Conservation (phyloP, 495 filamentous ascomycete genomes). For the Hypoxylon crocopeplum region DNA sequence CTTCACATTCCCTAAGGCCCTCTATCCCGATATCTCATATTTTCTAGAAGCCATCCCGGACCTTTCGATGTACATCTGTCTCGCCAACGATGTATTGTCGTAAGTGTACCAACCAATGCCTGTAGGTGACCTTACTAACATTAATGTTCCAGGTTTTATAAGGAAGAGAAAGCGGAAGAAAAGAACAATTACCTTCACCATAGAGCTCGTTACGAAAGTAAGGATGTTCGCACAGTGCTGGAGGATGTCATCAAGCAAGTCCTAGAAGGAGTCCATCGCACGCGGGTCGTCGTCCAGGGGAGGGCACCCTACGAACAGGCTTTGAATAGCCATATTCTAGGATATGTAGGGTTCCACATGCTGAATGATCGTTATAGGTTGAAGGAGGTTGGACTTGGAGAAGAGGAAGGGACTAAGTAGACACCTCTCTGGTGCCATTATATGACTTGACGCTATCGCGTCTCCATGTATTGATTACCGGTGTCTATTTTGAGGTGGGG, state of each 20-base stretch:
- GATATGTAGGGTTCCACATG: conserved; percentile 20
- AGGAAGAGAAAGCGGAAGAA: conserved; percentile 62
- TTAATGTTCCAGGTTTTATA: conserved; percentile 44
- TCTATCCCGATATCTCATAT: conserved; percentile 21
- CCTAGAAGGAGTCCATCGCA: conserved; percentile 1
- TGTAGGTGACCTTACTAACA: too few species aligned
- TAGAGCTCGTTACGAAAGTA: conserved; percentile 16
- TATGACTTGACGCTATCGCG: too few species aligned
- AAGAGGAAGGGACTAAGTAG: background rate
- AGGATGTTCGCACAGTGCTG: conserved; percentile 11
- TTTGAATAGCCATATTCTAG: conserved; percentile 15
- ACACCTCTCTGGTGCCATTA: too few species aligned
- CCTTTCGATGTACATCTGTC: conserved; percentile 16
- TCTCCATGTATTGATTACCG: too few species aligned
- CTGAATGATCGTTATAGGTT: conserved; percentile 16
- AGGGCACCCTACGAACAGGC: conserved; percentile 12
- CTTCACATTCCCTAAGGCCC: conserved; percentile 20
- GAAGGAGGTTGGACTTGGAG: conserved; percentile 13
- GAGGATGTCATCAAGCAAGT: conserved; percentile 8
- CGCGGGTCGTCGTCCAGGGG: conserved; percentile 12
- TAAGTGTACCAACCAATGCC: background rate
- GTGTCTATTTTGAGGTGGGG: too few species aligned
- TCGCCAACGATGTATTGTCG: conserved; percentile 29
- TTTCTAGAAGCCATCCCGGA: conserved; percentile 31
- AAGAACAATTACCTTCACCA: conserved; percentile 40